Evolutionary conservation across 805 yeast genomes (phyloP).

Genomic region (Kazachstania psychrophila): DNA sequence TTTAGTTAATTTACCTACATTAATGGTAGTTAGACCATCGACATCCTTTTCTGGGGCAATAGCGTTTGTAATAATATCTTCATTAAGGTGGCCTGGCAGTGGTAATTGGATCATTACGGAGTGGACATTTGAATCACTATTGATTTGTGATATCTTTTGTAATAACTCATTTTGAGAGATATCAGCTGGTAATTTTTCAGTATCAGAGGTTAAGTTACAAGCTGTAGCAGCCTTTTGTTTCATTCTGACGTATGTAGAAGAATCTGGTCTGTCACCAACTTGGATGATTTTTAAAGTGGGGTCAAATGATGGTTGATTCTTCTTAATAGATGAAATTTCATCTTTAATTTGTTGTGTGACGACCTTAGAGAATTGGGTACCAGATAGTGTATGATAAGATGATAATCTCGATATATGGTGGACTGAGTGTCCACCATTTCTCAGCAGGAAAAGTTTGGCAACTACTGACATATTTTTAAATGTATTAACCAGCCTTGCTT

Average conservation of each 20-base stretch:
- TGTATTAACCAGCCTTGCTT: no score
- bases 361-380: constrained; percentile 37
- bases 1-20: constrained; percentile 69
- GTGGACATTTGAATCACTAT: constrained; percentile 51
- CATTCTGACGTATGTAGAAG: constrained; percentile 74
- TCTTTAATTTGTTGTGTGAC: constrained; percentile 37
- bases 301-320: constrained; percentile 42
- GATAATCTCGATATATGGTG: background rate
- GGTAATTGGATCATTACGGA: constrained; percentile 75
- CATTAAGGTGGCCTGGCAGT: constrained; percentile 60
- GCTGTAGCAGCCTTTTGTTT: constrained; percentile 69
- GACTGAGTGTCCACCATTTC: background rate
- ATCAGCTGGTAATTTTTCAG: constrained; percentile 48
- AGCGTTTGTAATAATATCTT: constrained; percentile 55
- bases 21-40: constrained; percentile 73
- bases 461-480: background rate
- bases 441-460: background rate
- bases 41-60: constrained; percentile 66
- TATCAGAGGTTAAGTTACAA: constrained; percentile 53
- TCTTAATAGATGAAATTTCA: constrained; percentile 28
- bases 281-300: constrained; percentile 67
- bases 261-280: constrained; percentile 70
- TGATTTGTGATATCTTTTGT: constrained; percentile 44
- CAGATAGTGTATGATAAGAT: constrained; percentile 35
- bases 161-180: constrained; percentile 50